Evolutionary conservation across 768 basidiomycete species (phyloP).

Genomic region (Phanerodontia chrysosporium): DNA sequence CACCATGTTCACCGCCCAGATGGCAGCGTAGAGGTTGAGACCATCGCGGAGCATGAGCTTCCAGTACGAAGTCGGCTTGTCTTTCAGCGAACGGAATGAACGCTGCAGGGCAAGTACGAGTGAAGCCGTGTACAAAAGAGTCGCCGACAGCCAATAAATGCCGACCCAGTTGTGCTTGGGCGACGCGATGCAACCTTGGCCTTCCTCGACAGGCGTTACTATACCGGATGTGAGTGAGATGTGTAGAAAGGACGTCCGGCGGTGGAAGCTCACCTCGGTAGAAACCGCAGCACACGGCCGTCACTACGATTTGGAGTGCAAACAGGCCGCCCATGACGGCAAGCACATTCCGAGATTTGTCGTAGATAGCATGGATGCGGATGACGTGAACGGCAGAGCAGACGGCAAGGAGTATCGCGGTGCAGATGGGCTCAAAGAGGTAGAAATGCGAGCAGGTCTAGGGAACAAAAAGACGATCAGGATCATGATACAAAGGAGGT

Average conservation of each 20-base stretch:
- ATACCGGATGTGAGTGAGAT: background rate
- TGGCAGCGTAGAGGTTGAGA: conserved; percentile 78
- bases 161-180: conserved; percentile 79
- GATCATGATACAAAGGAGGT: background rate
- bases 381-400: conserved; percentile 72
- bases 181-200: conserved; percentile 85
- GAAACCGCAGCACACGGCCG: conserved; percentile 74
- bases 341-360: conserved; percentile 54
- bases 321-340: conserved; percentile 53
- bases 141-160: conserved; percentile 80
- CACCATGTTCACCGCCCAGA: conserved; percentile 76
- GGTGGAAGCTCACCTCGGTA: conserved; percentile 53
- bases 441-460: conserved; percentile 67
- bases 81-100: conserved; percentile 51
- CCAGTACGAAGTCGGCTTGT: conserved; percentile 64
- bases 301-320: conserved; percentile 65
- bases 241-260: conserved; percentile 1
- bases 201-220: conserved; percentile 67
- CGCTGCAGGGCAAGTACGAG: conserved; percentile 58
- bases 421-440: conserved; percentile 84
- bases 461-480: background rate
- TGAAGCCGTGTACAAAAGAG: conserved; percentile 66
- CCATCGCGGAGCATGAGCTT: conserved; percentile 89
- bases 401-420: conserved; percentile 73
- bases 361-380: conserved; percentile 76